Evolutionary conservation across 768 basidiomycete species (phyloP).

Genomic region (Gloeophyllum trabeum): DNA sequence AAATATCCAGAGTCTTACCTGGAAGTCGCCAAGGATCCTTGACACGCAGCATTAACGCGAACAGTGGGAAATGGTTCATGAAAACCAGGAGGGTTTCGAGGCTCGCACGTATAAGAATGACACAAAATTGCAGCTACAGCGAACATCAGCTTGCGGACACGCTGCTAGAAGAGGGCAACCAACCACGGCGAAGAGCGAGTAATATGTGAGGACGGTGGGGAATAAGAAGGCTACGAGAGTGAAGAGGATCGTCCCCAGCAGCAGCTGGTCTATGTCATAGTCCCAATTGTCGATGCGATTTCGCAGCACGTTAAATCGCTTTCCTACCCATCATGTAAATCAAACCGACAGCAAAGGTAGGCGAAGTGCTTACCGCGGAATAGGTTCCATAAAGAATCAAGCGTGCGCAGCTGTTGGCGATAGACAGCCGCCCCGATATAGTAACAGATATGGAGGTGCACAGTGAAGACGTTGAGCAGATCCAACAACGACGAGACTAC

Average conservation of each 20-base stretch:
- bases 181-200: slow-evolving; percentile 68
- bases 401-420: slow-evolving; percentile 41
- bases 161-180: slow-evolving; percentile 20
- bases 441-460: slow-evolving; percentile 67
- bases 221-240: slow-evolving; percentile 72
- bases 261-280: slow-evolving; percentile 86
- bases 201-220: slow-evolving; percentile 83
- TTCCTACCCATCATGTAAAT: slow-evolving; percentile 39
- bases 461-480: slow-evolving; percentile 50
- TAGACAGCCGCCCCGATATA: slow-evolving; percentile 50
- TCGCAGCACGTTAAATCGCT: slow-evolving; percentile 78
- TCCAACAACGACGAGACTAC: slow-evolving; percentile 59
- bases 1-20: slow-evolving; percentile 28
- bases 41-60: slow-evolving; percentile 69
- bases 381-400: slow-evolving; percentile 74
- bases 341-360: neutral
- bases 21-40: slow-evolving; percentile 83
- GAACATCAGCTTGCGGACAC: neutral
- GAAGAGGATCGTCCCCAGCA: slow-evolving; percentile 90
- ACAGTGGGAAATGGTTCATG: slow-evolving; percentile 90
- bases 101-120: slow-evolving; percentile 47
- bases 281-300: slow-evolving; percentile 84
- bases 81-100: slow-evolving; percentile 62
- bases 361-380: slow-evolving; percentile 59
- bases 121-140: slow-evolving; percentile 36